These are phyloP conservation scores for Aspergillus transmontanensis DNA, from an alignment of 2,329 filamentous ascomycete genomes.

Conservation along the genomic window DNA sequence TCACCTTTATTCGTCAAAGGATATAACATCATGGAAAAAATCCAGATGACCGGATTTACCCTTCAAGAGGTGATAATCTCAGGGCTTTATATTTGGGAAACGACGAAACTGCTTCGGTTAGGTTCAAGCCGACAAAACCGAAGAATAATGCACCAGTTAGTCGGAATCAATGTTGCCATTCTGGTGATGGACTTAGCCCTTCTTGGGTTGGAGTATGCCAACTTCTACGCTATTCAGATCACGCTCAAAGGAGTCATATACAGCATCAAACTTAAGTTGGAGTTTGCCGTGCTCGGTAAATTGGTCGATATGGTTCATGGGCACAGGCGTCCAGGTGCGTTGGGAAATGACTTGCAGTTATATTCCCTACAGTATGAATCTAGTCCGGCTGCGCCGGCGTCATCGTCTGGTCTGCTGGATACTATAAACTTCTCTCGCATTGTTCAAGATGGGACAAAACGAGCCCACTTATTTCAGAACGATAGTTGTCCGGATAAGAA, in stretches of 20 bases:
- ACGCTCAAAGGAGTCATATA: slow-evolving; percentile 44
- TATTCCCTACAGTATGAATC: slow-evolving; percentile 18
- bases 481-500: slow-evolving; percentile 20
- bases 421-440: not conserved
- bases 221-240: slow-evolving; percentile 44
- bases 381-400: slow-evolving; percentile 9
- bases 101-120: slow-evolving; percentile 49
- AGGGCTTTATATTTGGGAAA: slow-evolving; percentile 57
- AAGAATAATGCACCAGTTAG: slow-evolving; percentile 47
- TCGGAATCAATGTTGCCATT: slow-evolving; percentile 51
- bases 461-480: not conserved
- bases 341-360: slow-evolving; percentile 28
- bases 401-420: not conserved
- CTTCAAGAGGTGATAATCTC: slow-evolving; percentile 52
- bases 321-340: slow-evolving; percentile 23
- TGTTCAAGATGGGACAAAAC: not conserved
- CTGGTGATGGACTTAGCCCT: slow-evolving; percentile 49
- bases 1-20: slow-evolving; percentile 34
- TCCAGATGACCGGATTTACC: slow-evolving; percentile 49
- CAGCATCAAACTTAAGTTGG: slow-evolving; percentile 53
- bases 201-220: slow-evolving; percentile 44
- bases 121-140: slow-evolving; percentile 31
- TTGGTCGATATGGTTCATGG: slow-evolving; percentile 44
- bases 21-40: slow-evolving; percentile 50
- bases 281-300: slow-evolving; percentile 57